Conservation (phyloP, 176 grass and related monocot species). For the Dendrocalamus sinicus region DNA sequence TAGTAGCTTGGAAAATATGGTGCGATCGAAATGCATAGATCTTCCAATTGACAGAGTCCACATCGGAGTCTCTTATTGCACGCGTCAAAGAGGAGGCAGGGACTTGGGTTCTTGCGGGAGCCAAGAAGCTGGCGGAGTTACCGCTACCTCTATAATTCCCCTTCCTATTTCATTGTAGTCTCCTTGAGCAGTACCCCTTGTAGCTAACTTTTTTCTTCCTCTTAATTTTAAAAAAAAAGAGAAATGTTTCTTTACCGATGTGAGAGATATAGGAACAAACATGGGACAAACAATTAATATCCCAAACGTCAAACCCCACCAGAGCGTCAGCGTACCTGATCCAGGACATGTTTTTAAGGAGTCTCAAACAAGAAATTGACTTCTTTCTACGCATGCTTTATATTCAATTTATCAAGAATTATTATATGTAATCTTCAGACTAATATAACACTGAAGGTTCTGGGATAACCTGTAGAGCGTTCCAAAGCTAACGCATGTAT, state of each 20-base stretch:
- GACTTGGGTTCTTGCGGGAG: too few species aligned
- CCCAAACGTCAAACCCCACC: conserved; percentile 11
- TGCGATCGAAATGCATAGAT: too few species aligned
- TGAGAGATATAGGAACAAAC: conserved; percentile 25
- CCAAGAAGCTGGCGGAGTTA: too few species aligned
- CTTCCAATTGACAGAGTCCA: too few species aligned
- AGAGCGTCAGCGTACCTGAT: conserved; percentile 2
- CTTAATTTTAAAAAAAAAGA: too few species aligned
- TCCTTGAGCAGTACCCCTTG: too few species aligned
- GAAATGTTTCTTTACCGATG: background rate
- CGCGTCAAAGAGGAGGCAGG: too few species aligned
- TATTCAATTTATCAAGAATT: conserved; percentile 9
- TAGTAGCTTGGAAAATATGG: too few species aligned
- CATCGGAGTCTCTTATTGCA: too few species aligned
- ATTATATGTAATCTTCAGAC: conserved; percentile 34
- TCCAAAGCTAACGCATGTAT: conserved; percentile 6
- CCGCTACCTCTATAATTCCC: too few species aligned
- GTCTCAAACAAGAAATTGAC: conserved; percentile 1
- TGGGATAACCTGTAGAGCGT: conserved; percentile 36
- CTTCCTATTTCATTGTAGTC: too few species aligned
- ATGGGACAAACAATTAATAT: conserved; percentile 5
- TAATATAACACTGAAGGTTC: conserved; percentile 10
- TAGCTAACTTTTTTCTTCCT: too few species aligned
- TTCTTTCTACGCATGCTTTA: conserved; percentile 24
- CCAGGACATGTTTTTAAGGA: background rate